These are phyloP conservation scores for Xenosphaeropsis pyriputrescens DNA, from an alignment of 2,329 filamentous ascomycete genomes.

Conservation along the genomic window DNA sequence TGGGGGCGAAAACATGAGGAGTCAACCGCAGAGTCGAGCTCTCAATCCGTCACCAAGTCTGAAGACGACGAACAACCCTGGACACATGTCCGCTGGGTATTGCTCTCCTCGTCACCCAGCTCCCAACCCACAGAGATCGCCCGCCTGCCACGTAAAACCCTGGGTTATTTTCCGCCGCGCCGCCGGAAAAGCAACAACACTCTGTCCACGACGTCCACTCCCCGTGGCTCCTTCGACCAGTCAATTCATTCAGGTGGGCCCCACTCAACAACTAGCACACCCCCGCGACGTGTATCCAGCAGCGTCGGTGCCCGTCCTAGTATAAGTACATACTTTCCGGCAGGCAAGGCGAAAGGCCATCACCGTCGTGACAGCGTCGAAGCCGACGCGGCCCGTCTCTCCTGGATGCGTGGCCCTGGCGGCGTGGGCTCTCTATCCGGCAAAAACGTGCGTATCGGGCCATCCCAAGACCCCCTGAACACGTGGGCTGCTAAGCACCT, in stretches of 20 bases:
- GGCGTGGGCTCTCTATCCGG: slow-evolving; percentile 68
- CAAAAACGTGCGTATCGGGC: slow-evolving; percentile 56
- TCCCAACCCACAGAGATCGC: slow-evolving; percentile 68
- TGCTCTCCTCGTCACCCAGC: slow-evolving; percentile 52
- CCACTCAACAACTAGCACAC: slow-evolving; percentile 9
- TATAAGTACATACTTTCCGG: slow-evolving; percentile 14
- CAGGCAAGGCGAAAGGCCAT: slow-evolving; percentile 9
- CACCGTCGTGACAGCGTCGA: slow-evolving; percentile 17
- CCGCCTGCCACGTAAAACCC: slow-evolving; percentile 61
- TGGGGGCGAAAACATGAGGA: slow-evolving; percentile 6
- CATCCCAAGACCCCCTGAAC: slow-evolving; percentile 73
- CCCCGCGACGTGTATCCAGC: slow-evolving; percentile 9
- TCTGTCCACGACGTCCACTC: slow-evolving; percentile 51
- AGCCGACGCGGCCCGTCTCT: slow-evolving; percentile 26
- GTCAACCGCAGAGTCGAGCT: slow-evolving; percentile 7
- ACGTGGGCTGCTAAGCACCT: slow-evolving; percentile 73
- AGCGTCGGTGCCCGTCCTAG: slow-evolving; percentile 9
- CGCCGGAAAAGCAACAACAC: slow-evolving; percentile 56
- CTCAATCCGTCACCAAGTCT: slow-evolving; percentile 1
- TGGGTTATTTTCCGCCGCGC: slow-evolving; percentile 86
- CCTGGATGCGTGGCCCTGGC: slow-evolving; percentile 68
- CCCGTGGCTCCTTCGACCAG: slow-evolving; percentile 21
- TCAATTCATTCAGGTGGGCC: slow-evolving; percentile 8
- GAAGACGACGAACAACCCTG: slow-evolving; percentile 51
- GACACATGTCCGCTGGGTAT: slow-evolving; percentile 82